These are phyloP conservation scores for Cryphonectria japonica DNA, from an alignment of 2,329 filamentous ascomycete genomes.

Conservation along the genomic window DNA sequence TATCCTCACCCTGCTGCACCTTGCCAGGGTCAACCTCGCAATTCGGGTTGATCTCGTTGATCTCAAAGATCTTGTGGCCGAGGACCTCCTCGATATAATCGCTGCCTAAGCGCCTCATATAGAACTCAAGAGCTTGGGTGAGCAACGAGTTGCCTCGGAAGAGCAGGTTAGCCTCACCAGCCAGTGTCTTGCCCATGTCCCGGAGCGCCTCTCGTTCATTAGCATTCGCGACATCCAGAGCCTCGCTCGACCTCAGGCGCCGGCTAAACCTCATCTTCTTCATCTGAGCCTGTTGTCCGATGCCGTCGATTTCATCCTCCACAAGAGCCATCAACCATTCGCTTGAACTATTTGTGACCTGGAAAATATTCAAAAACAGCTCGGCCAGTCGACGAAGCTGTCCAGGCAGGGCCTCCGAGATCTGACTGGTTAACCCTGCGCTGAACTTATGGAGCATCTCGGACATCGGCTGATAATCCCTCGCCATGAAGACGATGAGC, in stretches of 20 bases:
- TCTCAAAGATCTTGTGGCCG: slow-evolving; percentile 82
- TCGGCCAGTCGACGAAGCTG: slow-evolving; percentile 83
- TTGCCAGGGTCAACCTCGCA: slow-evolving; percentile 95
- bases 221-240: slow-evolving; percentile 53
- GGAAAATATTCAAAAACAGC: slow-evolving; percentile 89
- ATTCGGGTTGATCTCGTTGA: slow-evolving; percentile 87
- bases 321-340: slow-evolving; percentile 94
- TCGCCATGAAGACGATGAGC: slow-evolving; percentile 82
- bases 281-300: slow-evolving; percentile 77
- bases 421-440: slow-evolving; percentile 80
- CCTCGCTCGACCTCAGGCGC: slow-evolving; percentile 73
- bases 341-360: slow-evolving; percentile 80
- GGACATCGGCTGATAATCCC: slow-evolving; percentile 82
- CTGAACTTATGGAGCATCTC: slow-evolving; percentile 85
- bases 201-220: slow-evolving; percentile 72
- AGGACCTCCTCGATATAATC: slow-evolving; percentile 90
- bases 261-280: slow-evolving; percentile 75
- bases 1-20: slow-evolving; percentile 66
- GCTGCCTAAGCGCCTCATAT: slow-evolving; percentile 92
- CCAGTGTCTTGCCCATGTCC: slow-evolving; percentile 77
- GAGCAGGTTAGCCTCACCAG: slow-evolving; percentile 88
- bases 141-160: slow-evolving; percentile 94
- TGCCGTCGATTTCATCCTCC: slow-evolving; percentile 95
- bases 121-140: slow-evolving; percentile 90
- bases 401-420: slow-evolving; percentile 76